Base-by-base conservation (phyloP, 1,139 yeast species). In the Sugiyamaella japonica region DNA sequence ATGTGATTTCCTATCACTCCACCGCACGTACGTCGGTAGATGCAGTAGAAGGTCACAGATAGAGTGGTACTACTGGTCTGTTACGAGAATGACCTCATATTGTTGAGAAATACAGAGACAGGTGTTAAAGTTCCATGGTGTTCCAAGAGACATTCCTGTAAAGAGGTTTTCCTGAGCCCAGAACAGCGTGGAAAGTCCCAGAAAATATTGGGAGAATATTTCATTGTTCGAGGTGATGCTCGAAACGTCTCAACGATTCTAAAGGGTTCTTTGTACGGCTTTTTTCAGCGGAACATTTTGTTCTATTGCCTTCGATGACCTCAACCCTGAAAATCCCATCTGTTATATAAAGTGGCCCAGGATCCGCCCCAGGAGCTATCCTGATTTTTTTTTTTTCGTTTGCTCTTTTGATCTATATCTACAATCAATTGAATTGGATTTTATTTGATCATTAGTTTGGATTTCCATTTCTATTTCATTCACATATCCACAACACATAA, bases 391-490 rank as follows among this genome's bases (percentile, higher is more conserved):
- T 25, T 32, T 45, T 20, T 13, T 36, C 42, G 17, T 44, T 17
- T 44, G 16, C 17, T 45, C 38, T 37, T 37, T 45, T 20, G 12
- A 8, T 36, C 23, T 23, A 17, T 20, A 34, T 36, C 48, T 44
- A 44, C 48, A 45, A 45, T 45, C 49, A 45, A 45, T 45, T 45
- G 49, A 45, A 45, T 36, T 45, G 49, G 41, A 45, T 23, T 45
- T 45, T 10, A 45, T 37, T 45, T 36, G 49, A 45, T 45, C 49
- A 25, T 37, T 25, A 44, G 8, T 6, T 38, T 17, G 15, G 10
- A 16, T 38, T 40, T 25, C 29, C 25, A 25, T 40, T 40, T 25
- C 23, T 40, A 23, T 40, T 25, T 7, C 25, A n/a, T 34, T 36
- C 23, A 36, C 49, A 32, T 29, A 29, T 29, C n/a, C 34, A 29